phyloP scores from a whole-genome alignment of 2,329 filamentous ascomycete species.

The Pseudogymnoascus sp. region DNA sequence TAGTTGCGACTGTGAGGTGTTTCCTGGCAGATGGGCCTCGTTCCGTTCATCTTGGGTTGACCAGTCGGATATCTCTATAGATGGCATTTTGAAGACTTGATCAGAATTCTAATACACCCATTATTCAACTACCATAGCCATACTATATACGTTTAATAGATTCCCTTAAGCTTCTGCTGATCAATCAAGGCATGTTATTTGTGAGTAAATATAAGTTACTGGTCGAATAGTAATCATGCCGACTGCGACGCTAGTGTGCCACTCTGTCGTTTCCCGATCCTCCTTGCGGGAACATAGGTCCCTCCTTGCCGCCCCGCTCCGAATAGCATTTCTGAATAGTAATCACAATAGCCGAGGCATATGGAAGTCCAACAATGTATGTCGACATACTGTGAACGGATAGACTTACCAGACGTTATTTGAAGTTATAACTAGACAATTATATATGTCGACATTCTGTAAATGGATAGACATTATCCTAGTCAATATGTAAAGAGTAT shows the following conservation, averaged over 20 bases:
- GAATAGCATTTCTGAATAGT: not conserved
- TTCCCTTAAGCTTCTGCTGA: not conserved
- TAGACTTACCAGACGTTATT: not conserved
- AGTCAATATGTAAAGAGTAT: not conserved
- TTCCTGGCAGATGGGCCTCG: not conserved
- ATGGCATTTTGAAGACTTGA: not conserved
- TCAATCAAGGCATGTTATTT: not conserved
- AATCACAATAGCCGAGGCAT: not conserved
- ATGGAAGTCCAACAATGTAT: no score
- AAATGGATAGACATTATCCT: not conserved
- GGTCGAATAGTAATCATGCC: not conserved
- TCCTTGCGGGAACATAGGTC: no score
- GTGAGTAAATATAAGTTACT: not conserved
- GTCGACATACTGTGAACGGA: no score
- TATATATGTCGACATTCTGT: not conserved
- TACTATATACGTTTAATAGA: not conserved
- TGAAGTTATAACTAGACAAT: not conserved
- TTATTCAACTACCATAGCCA: not conserved
- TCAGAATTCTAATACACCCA: not conserved
- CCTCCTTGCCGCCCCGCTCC: no score
- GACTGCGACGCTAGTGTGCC: not conserved
- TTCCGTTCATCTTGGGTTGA: not conserved
- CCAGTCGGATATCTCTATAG: not conserved
- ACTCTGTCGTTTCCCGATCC: not conserved
- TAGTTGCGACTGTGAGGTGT: not conserved